Percentiles rank a stretch among this genome's conserved stretches.
Conservation (phyloP, 345 rosid genomes). For the Toxicodendron radicans region DNA sequence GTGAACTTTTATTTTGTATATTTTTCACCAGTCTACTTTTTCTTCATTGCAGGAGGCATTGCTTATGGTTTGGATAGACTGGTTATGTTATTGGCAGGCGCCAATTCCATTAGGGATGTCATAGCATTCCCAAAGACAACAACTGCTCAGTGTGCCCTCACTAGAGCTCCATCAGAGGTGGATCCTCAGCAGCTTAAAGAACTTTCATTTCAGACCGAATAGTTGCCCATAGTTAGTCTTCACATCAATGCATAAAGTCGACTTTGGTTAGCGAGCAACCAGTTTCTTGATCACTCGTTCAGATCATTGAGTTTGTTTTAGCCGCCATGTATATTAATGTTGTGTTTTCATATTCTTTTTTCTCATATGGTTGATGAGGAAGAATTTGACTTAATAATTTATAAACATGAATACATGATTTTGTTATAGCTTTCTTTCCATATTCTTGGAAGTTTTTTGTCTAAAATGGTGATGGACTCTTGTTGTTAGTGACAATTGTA, state of each 20-base stretch:
- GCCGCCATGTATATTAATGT: too few species aligned
- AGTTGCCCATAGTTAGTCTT: conserved; percentile 1
- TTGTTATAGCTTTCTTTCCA: neutral
- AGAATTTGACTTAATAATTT: neutral
- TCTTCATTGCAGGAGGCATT: conserved; percentile 67
- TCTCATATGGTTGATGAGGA: neutral
- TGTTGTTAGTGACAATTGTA: too few species aligned
- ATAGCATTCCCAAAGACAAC: conserved; percentile 97
- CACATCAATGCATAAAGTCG: neutral
- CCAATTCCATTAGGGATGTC: conserved; percentile 86
- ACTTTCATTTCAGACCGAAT: conserved; percentile 47
- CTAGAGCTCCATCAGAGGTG: conserved; percentile 89
- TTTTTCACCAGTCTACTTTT: neutral
- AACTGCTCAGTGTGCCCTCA: conserved; percentile 92
- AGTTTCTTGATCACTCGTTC: neutral
- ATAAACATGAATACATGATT: neutral
- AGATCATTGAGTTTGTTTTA: neutral
- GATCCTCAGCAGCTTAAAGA: conserved; percentile 82
- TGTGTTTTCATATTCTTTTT: too few species aligned
- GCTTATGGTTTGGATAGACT: conserved; percentile 91
- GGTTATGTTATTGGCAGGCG: conserved; percentile 80
- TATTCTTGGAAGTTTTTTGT: too few species aligned
- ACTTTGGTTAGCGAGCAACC: neutral
- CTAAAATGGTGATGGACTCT: too few species aligned
- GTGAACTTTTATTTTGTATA: neutral